Evolutionary conservation across 441 rosid species (phyloP), one percentile per base, ranked within the genome.

Genomic region (Erodium trifolium): DNA sequence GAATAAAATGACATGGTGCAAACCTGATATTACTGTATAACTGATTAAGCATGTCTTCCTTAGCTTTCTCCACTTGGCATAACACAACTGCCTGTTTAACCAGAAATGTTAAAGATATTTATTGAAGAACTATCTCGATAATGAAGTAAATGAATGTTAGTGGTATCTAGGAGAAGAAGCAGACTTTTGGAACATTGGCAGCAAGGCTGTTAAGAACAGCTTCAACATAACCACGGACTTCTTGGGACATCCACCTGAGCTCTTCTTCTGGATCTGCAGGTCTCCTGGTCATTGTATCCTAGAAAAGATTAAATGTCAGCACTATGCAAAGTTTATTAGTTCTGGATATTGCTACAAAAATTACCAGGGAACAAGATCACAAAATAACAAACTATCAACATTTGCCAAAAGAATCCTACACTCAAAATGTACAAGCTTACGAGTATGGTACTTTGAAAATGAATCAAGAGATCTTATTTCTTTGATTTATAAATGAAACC

Each of bases 231-330:
- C 99, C 98, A 4, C 98, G 98, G 11, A 96, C 97, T 89, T 96
- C 99, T 79, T 96, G 99, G 47, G 99, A 88, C 98, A 96, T 96
- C 99, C 99, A 96, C 59, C 96, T 84, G 43, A 96, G 93, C 82
- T 96, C 99, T 78, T 96, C 98, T 83, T 96, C 99, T 31, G 99
- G 99, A 76, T 96, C 98, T 55, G 87, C 87, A 9, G 99, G 98
- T 76, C 85, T 87, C 82, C 96, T 86, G 70, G 82, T 84, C 96
- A 92, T 90, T 73, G 91, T 89, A 81, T 92, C 97, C 99, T 95
- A 74, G 63, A 74, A 70, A 67, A 8, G 67, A 19, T 49, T 39
- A 34, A 34, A 63, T 27, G 59, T 59, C 64, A 59, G 64, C 31
- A 18, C 29, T 8, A 16, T 9, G n/a, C 27, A 55, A 17, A 17